phyloP scores from a whole-genome alignment of 495 filamentous ascomycete genomes.

The Penicillium chermesinum region DNA sequence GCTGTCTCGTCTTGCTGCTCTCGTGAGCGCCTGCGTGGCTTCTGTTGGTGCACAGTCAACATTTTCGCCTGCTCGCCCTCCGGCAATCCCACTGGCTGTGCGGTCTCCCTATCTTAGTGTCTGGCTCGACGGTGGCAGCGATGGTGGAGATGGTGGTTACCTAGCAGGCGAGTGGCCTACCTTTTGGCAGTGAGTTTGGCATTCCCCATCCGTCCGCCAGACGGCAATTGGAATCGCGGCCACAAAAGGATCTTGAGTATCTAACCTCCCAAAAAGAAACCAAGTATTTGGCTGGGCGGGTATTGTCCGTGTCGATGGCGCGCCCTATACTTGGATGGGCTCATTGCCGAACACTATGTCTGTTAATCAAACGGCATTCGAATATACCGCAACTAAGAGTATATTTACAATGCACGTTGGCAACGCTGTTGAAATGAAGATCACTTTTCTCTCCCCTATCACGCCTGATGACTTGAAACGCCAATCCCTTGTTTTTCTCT shows the following conservation, averaged over 20 bases:
- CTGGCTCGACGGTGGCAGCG: conserved; percentile 48
- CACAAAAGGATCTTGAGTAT: conserved; percentile 2
- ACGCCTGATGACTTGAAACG: conserved; percentile 51
- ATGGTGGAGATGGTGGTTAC: conserved; percentile 54
- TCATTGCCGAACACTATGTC: conserved; percentile 25
- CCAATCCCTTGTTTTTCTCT: conserved; percentile 51
- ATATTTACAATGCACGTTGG: conserved; percentile 51
- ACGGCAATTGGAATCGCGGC: neutral
- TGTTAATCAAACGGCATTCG: conserved; percentile 48
- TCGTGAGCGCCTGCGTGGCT: conserved; percentile 23
- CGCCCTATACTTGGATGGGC: conserved; percentile 55
- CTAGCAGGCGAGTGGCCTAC: conserved; percentile 53
- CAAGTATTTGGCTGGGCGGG: conserved; percentile 52
- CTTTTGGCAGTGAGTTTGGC: conserved; percentile 49
- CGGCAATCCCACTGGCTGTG: conserved; percentile 52
- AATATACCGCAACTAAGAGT: conserved; percentile 56
- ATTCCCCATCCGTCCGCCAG: neutral
- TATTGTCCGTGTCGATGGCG: conserved; percentile 52
- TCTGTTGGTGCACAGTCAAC: conserved; percentile 35
- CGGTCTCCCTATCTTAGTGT: conserved; percentile 54
- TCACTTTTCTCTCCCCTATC: conserved; percentile 55
- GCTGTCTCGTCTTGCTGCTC: conserved; percentile 20
- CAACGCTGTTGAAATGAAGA: conserved; percentile 44
- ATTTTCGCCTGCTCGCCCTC: conserved; percentile 52
- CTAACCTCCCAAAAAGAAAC: conserved; percentile 27